Base-by-base conservation (phyloP, 495 filamentous ascomycete species). In the Aspergillus conjunctus region DNA sequence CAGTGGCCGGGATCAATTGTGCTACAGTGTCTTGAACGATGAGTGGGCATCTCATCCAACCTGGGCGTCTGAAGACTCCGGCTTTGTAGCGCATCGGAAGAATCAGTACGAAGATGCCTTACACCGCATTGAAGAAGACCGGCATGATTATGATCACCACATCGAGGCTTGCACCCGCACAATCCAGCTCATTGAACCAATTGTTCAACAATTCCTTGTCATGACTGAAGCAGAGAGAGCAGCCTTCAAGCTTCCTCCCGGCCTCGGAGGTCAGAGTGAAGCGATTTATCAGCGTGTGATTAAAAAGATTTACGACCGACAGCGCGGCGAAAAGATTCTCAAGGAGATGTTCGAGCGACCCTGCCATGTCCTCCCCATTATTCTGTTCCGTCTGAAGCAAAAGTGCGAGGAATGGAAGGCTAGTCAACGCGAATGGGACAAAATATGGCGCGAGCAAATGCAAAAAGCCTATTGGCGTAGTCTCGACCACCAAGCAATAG, bases 11-110 rank as follows among this genome's bases (percentile, higher is more conserved):
- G 95, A 99, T 70, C 90, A 94, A 71, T 87, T 98, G 63, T 99
- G 95, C 71, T 83, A 88, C 56, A 81, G 85, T 46, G 94, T 98
- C 1, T 81, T 99, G 46, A 99, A 99, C 59, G 94, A 99, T 66
- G 90, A 96, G 61, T 99, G 95, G 95, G 94, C 93, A 2, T 97
- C 93, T 49, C 94, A 98, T 75, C 95, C 95, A 1, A 99, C 95
- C 4, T 99, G 95, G 95, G 95, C 93, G 1, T 97, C 93, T 1
- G 95, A 99, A 73, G 95, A 99, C 68, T 96, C 91, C 32, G 95
- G 95, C 2, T 99, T 99, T 65, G 91, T 99, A 58, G 95, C 94
- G 3, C 95, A 99, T 76, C 83, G 93, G 44, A 99, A 99, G 83
- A 99, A 98, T 67, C 81, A 84, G 20, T 93, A 85, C 59, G 95